Percentiles rank a stretch among this genome's conserved stretches.
Conservation (phyloP, 2,329 filamentous ascomycete species). For the Chaetomium sp. region DNA sequence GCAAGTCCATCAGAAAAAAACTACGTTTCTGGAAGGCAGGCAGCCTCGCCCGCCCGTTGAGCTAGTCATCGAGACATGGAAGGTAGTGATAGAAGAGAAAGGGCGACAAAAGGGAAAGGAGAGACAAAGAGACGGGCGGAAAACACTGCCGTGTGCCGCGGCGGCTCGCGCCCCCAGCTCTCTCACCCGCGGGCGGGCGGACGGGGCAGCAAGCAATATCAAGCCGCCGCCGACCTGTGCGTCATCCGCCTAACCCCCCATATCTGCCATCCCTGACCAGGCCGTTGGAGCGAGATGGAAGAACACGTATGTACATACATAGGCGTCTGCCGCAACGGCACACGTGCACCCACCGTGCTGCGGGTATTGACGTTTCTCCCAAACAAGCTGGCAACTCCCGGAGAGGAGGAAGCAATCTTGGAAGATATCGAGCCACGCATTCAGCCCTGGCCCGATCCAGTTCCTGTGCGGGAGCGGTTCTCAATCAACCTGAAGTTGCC, state of each 20-base stretch:
- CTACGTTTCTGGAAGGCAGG: not conserved
- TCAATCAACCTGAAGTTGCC: not conserved
- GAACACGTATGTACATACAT: conserved; percentile 10
- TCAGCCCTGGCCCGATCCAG: not conserved
- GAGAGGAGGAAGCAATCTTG: conserved; percentile 6
- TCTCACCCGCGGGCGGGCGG: not conserved
- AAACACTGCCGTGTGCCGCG: not conserved
- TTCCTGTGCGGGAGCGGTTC: not conserved
- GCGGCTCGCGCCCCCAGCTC: not conserved
- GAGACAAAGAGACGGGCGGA: not conserved
- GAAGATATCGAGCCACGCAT: conserved; percentile 11
- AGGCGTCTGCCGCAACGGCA: conserved; percentile 1
- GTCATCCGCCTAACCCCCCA: conserved; percentile 3
- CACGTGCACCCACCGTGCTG: not conserved
- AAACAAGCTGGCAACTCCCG: not conserved
- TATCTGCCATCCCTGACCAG: not conserved
- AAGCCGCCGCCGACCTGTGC: conserved; percentile 13
- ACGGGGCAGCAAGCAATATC: conserved; percentile 5
- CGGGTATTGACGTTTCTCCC: not conserved
- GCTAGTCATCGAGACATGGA: not conserved
- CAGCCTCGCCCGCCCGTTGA: not conserved
- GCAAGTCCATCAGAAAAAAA: not conserved
- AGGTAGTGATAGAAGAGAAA: not conserved
- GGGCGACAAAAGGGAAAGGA: not conserved
- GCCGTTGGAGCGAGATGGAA: not conserved